These are phyloP conservation scores for Plasmopara viticola DNA, from an alignment of 352 stramenopile species.

Conservation along the genomic window DNA sequence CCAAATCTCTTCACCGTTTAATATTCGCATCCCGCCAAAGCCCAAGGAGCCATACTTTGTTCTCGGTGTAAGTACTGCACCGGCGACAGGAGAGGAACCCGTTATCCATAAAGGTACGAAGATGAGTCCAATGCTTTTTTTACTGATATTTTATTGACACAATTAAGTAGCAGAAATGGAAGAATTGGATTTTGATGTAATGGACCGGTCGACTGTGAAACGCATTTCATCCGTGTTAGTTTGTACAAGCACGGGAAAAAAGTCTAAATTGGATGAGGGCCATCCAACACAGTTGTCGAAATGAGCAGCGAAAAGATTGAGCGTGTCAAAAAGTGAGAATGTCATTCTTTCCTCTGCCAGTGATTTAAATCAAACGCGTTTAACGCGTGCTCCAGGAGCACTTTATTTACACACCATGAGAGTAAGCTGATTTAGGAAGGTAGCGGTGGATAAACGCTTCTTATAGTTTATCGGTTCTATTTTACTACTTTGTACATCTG, in stretches of 20 bases:
- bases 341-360: no score
- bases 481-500: no score
- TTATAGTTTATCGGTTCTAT: no score
- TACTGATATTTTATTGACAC: not conserved
- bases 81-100: constrained; percentile 10
- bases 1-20: constrained; percentile 71
- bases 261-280: constrained; percentile 5
- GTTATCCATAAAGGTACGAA: constrained; percentile 28
- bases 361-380: no score
- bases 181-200: constrained; percentile 59
- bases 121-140: not conserved
- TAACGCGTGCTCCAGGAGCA: no score
- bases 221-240: constrained; percentile 66
- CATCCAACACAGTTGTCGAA: no score
- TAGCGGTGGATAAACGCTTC: no score
- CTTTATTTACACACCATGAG: no score
- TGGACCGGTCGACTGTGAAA: constrained; percentile 76
- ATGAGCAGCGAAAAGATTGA: no score
- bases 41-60: constrained; percentile 51
- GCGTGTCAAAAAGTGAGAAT: no score
- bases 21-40: constrained; percentile 61
- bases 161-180: constrained; percentile 11
- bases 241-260: constrained; percentile 57
- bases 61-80: constrained; percentile 34
- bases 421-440: no score